phyloP scores from a whole-genome alignment of 1,284 basidiomycete species.

The Cutaneotrichosporon daszewskae region DNA sequence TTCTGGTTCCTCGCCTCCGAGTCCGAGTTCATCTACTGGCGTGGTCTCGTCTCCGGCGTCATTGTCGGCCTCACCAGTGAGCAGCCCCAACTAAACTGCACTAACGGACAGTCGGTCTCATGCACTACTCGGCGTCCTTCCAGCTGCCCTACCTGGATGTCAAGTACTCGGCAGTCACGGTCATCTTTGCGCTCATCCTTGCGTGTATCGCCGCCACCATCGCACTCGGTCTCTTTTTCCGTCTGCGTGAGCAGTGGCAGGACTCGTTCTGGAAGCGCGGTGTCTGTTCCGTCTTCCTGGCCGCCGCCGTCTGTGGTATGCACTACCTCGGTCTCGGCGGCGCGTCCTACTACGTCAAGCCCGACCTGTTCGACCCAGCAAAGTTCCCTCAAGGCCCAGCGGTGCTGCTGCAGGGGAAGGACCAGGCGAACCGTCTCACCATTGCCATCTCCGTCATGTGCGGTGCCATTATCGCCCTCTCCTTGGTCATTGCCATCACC shows the following conservation, averaged over 20 bases:
- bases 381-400: not conserved
- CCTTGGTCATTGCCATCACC: slow-evolving; percentile 44
- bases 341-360: slow-evolving; percentile 46
- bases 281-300: slow-evolving; percentile 47
- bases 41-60: slow-evolving; percentile 55
- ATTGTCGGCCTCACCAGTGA: slow-evolving; percentile 75
- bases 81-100: slow-evolving; percentile 11
- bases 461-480: slow-evolving; percentile 48
- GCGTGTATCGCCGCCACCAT: slow-evolving; percentile 50
- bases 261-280: slow-evolving; percentile 51
- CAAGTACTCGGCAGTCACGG: slow-evolving; percentile 41
- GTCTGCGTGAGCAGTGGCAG: slow-evolving; percentile 50
- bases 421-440: slow-evolving; percentile 33
- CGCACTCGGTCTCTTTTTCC: slow-evolving; percentile 51
- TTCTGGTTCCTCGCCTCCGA: slow-evolving; percentile 51
- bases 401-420: slow-evolving; percentile 4
- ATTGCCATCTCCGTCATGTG: slow-evolving; percentile 52
- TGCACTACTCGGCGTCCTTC: slow-evolving; percentile 52
- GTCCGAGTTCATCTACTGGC: slow-evolving; percentile 44
- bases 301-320: slow-evolving; percentile 51
- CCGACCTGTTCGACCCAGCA: slow-evolving; percentile 1
- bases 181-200: slow-evolving; percentile 50
- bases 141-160: slow-evolving; percentile 39
- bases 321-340: slow-evolving; percentile 52
- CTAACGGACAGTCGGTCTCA: slow-evolving; percentile 41